Conservation (phyloP, 2,329 filamentous ascomycete species). For the Remersonia thermophila region DNA sequence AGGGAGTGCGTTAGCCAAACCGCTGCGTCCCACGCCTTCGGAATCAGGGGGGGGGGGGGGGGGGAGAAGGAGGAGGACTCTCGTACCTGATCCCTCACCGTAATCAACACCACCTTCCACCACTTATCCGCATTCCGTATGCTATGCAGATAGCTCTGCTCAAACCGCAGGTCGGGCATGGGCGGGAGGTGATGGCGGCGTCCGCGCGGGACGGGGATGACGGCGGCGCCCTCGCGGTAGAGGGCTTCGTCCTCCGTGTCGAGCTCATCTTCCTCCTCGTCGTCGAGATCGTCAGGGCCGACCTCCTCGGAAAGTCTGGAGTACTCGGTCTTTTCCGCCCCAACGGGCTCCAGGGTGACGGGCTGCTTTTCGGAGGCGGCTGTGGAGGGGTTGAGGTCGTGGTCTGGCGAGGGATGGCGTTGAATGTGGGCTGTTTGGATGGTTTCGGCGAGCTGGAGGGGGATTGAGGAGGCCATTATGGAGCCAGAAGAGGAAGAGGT, state of each 20-base stretch:
- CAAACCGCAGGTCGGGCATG: constrained; percentile 84
- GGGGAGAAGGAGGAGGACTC: constrained; percentile 8
- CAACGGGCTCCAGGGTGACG: constrained; percentile 36
- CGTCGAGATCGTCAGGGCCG: constrained; percentile 43
- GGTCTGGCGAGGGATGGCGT: constrained; percentile 52
- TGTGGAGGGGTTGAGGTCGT: constrained; percentile 73
- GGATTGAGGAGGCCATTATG: too few species aligned
- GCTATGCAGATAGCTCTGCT: constrained; percentile 94
- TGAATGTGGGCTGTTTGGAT: constrained; percentile 74
- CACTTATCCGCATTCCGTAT: constrained; percentile 68
- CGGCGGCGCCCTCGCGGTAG: constrained; percentile 1
- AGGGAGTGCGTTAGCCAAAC: too few species aligned
- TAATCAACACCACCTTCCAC: constrained; percentile 74
- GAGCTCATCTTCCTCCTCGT: constrained; percentile 29
- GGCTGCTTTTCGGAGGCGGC: constrained; percentile 55
- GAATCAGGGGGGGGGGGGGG: neutral
- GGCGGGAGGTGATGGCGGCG: constrained; percentile 40
- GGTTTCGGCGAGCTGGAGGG: constrained; percentile 61
- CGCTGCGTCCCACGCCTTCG: too few species aligned
- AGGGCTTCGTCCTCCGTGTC: constrained; percentile 1
- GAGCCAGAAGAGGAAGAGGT: too few species aligned
- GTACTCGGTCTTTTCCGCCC: too few species aligned
- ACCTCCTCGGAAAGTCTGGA: too few species aligned
- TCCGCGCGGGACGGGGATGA: constrained; percentile 35
- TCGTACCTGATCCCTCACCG: constrained; percentile 70